Conservation (phyloP, 106 monocot genomes). For the Xerophyta viscosa region DNA sequence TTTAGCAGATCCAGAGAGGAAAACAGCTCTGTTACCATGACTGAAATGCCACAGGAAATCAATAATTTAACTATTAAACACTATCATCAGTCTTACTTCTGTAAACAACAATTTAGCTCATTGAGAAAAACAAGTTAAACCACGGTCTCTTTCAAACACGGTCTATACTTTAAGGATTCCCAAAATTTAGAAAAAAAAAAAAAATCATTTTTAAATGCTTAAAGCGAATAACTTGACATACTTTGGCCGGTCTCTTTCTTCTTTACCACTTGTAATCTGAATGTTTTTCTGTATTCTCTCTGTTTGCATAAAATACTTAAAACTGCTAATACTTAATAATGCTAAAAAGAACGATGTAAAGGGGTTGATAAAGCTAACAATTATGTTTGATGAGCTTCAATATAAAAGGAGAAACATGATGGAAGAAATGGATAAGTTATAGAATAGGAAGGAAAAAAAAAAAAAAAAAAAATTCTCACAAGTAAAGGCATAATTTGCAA, state of each 20-base stretch:
- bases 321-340: too few species aligned
- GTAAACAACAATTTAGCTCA: too few species aligned
- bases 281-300: too few species aligned
- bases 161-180: too few species aligned
- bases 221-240: too few species aligned
- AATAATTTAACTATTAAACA: neutral
- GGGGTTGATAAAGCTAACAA: neutral
- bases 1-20: slow-evolving; percentile 11
- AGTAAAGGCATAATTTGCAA: slow-evolving; percentile 1
- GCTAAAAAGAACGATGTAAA: neutral
- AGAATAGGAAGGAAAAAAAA: neutral
- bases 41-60: slow-evolving; percentile 8
- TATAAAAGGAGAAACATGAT: neutral
- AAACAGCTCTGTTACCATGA: slow-evolving; percentile 27
- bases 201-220: too few species aligned
- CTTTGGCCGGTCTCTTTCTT: too few species aligned
- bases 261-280: too few species aligned
- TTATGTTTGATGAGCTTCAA: neutral
- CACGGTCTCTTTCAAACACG: too few species aligned
- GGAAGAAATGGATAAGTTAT: slow-evolving; percentile 2
- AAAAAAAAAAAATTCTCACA: neutral
- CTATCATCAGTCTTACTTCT: neutral
- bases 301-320: too few species aligned
- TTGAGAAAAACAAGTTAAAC: too few species aligned
- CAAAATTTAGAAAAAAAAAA: too few species aligned